These are phyloP conservation scores for Solanum acaule DNA, from an alignment of 257 asterid species.

Conservation along the genomic window DNA sequence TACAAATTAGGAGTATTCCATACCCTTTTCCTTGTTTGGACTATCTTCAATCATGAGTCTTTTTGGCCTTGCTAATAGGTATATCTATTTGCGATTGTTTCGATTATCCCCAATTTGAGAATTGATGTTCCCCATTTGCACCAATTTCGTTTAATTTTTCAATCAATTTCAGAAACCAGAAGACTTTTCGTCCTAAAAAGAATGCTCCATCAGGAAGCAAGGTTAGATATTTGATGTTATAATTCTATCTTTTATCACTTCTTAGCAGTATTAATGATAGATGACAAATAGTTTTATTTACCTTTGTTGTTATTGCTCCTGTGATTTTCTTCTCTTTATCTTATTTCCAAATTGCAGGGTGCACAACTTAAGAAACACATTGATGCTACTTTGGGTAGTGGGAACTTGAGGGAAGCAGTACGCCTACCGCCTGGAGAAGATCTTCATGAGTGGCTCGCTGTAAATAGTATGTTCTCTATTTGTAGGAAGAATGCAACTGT, in stretches of 20 bases:
- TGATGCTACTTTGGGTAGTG: conserved; percentile 90
- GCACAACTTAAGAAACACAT: conserved; percentile 84
- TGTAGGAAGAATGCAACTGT: not conserved
- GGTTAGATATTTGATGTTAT: conserved; percentile 15
- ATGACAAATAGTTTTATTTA: no score
- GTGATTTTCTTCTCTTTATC: no score
- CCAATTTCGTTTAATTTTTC: not conserved
- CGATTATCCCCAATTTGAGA: not conserved
- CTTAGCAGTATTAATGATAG: not conserved
- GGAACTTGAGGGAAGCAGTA: conserved; percentile 90
- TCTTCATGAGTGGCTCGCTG: conserved; percentile 87
- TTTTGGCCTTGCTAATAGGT: conserved; percentile 45
- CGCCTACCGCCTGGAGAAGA: conserved; percentile 94
- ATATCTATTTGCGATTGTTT: not conserved
- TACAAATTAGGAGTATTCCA: not conserved
- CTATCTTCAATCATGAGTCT: conserved; percentile 27
- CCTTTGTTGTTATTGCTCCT: no score
- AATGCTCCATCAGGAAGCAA: conserved; percentile 95
- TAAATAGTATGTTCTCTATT: conserved; percentile 50
- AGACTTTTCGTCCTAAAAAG: conserved; percentile 91
- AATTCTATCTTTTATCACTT: no score
- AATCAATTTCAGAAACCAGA: conserved; percentile 52
- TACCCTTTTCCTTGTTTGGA: not conserved
- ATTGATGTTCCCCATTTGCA: no score
- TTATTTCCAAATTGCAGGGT: conserved; percentile 33